A percentile compares a stretch with the other conserved stretches of the same genome.
Conservation (phyloP, 23 red algal species). For the Pyropia yezoensis region DNA sequence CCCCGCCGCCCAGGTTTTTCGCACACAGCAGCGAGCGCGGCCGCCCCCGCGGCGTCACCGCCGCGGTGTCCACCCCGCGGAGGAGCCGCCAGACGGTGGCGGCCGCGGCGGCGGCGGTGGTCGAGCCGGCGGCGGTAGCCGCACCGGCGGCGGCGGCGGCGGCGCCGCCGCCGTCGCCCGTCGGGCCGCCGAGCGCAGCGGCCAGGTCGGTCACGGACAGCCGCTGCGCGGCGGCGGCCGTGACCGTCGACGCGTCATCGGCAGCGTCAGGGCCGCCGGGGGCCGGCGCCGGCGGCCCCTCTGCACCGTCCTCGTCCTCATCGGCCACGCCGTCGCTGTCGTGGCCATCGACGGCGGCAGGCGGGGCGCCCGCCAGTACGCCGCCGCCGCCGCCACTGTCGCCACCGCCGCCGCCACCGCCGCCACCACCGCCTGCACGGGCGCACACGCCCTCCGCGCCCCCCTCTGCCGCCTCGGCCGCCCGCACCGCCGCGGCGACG, state of each 20-base stretch:
- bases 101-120: background rate
- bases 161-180: no score
- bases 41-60: conserved; percentile 33
- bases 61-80: conserved; percentile 61
- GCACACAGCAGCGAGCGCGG: conserved; percentile 68
- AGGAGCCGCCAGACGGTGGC: conserved; percentile 10
- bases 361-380: conserved; percentile 27
- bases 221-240: conserved; percentile 1
- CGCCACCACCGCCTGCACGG: conserved; percentile 25
- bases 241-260: no score
- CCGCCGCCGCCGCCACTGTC: conserved; percentile 5
- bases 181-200: background rate
- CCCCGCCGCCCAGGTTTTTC: conserved; percentile 31
- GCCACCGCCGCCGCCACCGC: conserved; percentile 8
- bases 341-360: background rate
- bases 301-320: no score
- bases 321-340: no score
- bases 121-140: background rate
- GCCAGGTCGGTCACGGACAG: background rate
- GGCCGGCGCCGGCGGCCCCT: no score
- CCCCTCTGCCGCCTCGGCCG: conserved; percentile 11
- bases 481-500: background rate
- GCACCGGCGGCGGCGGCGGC: background rate
- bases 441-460: conserved; percentile 8
- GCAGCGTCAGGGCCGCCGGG: no score